Evolutionary conservation across 371 early-diverging fungal genomes (phyloP).

Genomic region (Lichtheimia ramosa): DNA sequence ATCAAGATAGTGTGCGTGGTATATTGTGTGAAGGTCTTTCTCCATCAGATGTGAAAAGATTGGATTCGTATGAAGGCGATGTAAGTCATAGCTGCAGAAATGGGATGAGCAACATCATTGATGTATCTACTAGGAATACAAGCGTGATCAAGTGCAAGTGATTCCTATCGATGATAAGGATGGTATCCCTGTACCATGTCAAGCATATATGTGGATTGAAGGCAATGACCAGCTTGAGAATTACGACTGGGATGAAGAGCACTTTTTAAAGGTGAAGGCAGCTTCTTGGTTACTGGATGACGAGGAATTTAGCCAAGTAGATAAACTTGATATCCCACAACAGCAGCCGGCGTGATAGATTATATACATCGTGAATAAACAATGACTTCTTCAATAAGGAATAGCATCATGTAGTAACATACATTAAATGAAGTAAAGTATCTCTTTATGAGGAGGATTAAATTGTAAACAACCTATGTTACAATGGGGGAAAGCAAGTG

Average conservation of each 20-base stretch:
- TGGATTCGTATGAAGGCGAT: slow-evolving; percentile 46
- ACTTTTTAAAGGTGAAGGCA: slow-evolving; percentile 16
- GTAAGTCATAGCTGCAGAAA: slow-evolving; percentile 17
- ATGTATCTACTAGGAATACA: slow-evolving; percentile 27
- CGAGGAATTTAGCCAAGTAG: slow-evolving; percentile 21
- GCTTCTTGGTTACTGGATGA: slow-evolving; percentile 26
- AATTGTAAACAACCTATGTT: too few species aligned
- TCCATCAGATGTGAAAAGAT: slow-evolving; percentile 21
- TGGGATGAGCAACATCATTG: background rate
- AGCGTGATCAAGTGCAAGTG: slow-evolving; percentile 23
- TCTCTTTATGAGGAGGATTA: too few species aligned
- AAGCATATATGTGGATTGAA: slow-evolving; percentile 40
- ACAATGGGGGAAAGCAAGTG: too few species aligned
- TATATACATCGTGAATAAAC: too few species aligned
- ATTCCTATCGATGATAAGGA: background rate
- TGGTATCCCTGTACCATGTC: slow-evolving; percentile 9
- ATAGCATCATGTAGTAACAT: too few species aligned
- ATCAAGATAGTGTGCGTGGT: slow-evolving; percentile 26
- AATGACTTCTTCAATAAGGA: too few species aligned
- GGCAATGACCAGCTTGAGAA: slow-evolving; percentile 19
- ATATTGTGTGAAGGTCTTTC: slow-evolving; percentile 29
- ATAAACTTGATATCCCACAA: slow-evolving; percentile 5
- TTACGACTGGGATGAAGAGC: slow-evolving; percentile 33
- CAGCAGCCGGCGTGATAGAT: too few species aligned
- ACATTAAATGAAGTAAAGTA: too few species aligned